Conservation (phyloP, 2,329 filamentous ascomycete species). For the Cercospora sesami region DNA sequence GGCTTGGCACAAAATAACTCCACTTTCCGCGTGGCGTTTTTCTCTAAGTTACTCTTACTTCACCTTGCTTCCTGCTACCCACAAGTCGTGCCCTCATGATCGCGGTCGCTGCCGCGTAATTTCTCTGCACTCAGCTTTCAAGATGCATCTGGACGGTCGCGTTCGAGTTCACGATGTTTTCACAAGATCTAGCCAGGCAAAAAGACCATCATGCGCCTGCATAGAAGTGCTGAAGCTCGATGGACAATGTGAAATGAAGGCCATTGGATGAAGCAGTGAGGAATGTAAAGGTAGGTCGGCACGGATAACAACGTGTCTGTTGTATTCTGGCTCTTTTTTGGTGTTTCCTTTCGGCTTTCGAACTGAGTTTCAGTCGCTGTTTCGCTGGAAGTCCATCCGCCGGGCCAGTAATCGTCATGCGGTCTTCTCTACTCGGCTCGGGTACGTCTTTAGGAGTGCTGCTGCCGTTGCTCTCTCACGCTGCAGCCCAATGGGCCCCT, state of each 20-base stretch:
- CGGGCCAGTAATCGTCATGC: constrained; percentile 24
- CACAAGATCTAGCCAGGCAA: background rate
- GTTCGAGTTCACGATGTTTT: background rate
- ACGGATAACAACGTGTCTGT: constrained; percentile 28
- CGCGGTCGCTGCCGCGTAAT: background rate
- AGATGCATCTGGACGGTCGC: background rate
- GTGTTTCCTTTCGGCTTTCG: background rate
- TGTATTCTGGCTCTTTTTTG: background rate
- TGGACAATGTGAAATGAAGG: constrained; percentile 9
- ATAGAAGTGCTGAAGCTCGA: background rate
- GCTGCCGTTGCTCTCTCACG: constrained; percentile 25
- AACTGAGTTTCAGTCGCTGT: background rate
- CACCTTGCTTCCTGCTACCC: background rate
- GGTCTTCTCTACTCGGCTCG: constrained; percentile 31
- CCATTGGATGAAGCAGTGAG: constrained; percentile 7
- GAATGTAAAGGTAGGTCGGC: constrained; percentile 28
- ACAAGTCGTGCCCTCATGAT: background rate
- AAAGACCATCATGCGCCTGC: background rate
- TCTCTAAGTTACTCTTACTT: background rate
- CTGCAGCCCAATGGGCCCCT: constrained; percentile 31
- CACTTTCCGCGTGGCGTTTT: background rate
- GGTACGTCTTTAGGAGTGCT: constrained; percentile 26
- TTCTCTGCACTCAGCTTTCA: background rate
- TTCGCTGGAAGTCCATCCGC: constrained; percentile 2
- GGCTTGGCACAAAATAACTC: background rate